These are phyloP conservation scores for Vitis rupestris DNA, from an alignment of 164 flowering plant genomes.

Conservation along the genomic window DNA sequence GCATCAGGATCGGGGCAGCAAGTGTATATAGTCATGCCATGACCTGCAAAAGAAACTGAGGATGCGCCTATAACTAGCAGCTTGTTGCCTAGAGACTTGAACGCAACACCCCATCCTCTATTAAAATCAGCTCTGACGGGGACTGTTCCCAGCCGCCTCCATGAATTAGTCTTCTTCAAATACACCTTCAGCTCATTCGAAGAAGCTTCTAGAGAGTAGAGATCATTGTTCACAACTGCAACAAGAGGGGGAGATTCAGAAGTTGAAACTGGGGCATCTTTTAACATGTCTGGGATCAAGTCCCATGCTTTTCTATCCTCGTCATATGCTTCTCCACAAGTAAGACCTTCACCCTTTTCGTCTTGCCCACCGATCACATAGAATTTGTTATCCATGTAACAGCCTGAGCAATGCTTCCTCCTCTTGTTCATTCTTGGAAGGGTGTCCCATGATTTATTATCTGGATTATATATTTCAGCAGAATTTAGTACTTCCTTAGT, in stretches of 20 bases:
- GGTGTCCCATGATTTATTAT: conserved; percentile 44
- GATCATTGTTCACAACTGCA: conserved; percentile 76
- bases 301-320: conserved; percentile 48
- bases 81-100: conserved; percentile 74
- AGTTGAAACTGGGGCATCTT: conserved; percentile 32
- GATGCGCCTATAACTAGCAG: conserved; percentile 67
- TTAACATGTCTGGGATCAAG: conserved; percentile 59
- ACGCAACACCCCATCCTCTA: conserved; percentile 91
- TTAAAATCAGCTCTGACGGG: conserved; percentile 70
- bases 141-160: conserved; percentile 66
- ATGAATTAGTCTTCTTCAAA: conserved; percentile 51
- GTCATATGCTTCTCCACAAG: conserved; percentile 71
- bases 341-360: conserved; percentile 37
- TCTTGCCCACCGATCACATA: conserved; percentile 74
- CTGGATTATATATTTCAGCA: conserved; percentile 64
- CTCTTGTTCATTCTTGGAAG: conserved; percentile 55
- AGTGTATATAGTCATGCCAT: conserved; percentile 52
- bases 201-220: conserved; percentile 65
- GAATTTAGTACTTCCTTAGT: conserved; percentile 36
- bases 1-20: conserved; percentile 52
- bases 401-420: conserved; percentile 67
- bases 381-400: conserved; percentile 71
- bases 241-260: conserved; percentile 74
- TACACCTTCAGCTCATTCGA: conserved; percentile 65
- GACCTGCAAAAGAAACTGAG: conserved; percentile 20